Base-by-base conservation (phyloP, 495 filamentous ascomycete species). In the Parachaetomium inaequale region DNA sequence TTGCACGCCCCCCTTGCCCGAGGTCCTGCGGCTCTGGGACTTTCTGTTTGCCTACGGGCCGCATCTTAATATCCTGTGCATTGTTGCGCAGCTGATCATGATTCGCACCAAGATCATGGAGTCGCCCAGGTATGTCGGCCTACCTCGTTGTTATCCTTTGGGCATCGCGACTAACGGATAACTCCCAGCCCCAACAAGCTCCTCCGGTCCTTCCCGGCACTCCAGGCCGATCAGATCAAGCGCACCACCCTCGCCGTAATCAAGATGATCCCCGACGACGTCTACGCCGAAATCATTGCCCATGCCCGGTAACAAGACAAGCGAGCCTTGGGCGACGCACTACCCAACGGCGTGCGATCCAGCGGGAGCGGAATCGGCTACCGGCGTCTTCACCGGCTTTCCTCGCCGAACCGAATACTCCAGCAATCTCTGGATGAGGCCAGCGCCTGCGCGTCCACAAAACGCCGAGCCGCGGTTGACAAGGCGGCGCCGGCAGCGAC, bases 1-100 rank as follows among this genome's bases (percentile, higher is more conserved):
- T 34, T 97, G 94, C 67, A 98, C 95, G 25, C 95, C 95, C n/a
- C 95, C 94, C 3, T 73, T 99, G 38, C 94, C 93, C 0, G 93
- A 99, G 70, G 94, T 99, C 7, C 77, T 98, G 38, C 84, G 88
- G 57, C 81, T 98, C n/a, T 99, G 94, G 94, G 94, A 99, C 73
- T 99, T 99, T 66, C 79, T 98, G 14, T 92, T 99, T 70, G 93
- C 94, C 0, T 99, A 96, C 68, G 94, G 94, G 0, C 83, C 91
- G 36, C 95, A 98, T 74, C 70, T 98, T 50, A 99, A 99, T 67
- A 90, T 99, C 53, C 71, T 99, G 11, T 98, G 95, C 69, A 96
- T 99, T 64, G 95, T 98, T 26, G 92, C 92, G n/a, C 94, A 99
- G 74, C 77, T 99, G 52, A 84, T 96, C 43, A 82, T 94, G 63